Conservation (phyloP, 352 stramenopile genomes). For the Phytopythium chamaehyphon region DNA sequence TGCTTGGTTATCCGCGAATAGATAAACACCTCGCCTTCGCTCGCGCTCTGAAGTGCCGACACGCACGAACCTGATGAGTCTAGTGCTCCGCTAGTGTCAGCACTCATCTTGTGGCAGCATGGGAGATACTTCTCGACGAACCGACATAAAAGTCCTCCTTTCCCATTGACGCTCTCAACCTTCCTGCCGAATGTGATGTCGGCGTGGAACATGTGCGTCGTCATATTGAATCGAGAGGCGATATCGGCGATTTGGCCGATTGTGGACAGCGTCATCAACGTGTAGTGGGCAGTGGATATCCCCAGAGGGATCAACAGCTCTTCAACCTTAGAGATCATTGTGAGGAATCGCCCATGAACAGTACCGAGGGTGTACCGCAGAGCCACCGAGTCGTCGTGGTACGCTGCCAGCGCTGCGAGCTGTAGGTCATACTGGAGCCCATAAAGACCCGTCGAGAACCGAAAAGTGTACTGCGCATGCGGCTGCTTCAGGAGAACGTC, state of each 20-base stretch:
- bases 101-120: conserved; percentile 21
- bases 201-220: conserved; percentile 36
- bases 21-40: conserved; percentile 30
- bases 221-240: conserved; percentile 29
- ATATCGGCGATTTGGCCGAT: conserved; percentile 23
- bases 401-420: conserved; percentile 32
- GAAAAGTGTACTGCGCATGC: conserved; percentile 21
- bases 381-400: conserved; percentile 32
- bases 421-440: conserved; percentile 46
- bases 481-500: not conserved
- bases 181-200: conserved; percentile 23
- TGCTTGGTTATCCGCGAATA: conserved; percentile 26
- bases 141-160: conserved; percentile 33
- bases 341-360: conserved; percentile 36
- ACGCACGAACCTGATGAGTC: conserved; percentile 16
- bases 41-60: conserved; percentile 19
- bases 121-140: conserved; percentile 31
- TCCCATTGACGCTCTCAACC: conserved; percentile 23
- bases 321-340: conserved; percentile 34
- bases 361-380: conserved; percentile 39
- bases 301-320: conserved; percentile 25
- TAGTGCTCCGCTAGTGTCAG: conserved; percentile 1
- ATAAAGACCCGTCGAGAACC: conserved; percentile 24
- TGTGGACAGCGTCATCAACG: conserved; percentile 24
- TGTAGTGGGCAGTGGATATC: conserved; percentile 24